phyloP scores from a whole-genome alignment of 176 grass and related monocot species.

The barley (Hordeum vulgare) region DNA sequence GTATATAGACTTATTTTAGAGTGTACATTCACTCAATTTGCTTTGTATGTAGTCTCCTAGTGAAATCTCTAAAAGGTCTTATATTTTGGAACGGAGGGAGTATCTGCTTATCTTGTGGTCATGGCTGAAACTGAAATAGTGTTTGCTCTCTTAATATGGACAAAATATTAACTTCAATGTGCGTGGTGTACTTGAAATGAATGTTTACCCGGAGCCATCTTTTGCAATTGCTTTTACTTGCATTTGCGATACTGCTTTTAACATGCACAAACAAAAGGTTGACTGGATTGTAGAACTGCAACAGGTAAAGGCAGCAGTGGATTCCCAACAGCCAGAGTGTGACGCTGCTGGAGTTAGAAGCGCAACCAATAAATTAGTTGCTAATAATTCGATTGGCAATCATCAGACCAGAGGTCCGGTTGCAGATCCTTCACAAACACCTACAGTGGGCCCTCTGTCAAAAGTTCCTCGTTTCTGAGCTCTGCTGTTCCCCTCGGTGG shows the following conservation, averaged over 20 bases:
- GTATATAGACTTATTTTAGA: no score
- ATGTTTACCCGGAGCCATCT: background rate
- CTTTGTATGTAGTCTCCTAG: no score
- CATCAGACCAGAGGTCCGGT: constrained; percentile 45
- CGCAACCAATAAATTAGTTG: constrained; percentile 30
- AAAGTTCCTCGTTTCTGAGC: constrained; percentile 56
- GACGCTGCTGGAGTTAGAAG: constrained; percentile 38
- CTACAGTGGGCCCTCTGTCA: constrained; percentile 19
- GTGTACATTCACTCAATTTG: no score
- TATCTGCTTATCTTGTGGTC: background rate
- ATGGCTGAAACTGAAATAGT: background rate
- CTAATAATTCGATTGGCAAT: constrained; percentile 38
- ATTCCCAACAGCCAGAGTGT: constrained; percentile 46
- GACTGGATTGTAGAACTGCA: constrained; percentile 24
- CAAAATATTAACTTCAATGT: background rate
- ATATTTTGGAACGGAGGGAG: no score
- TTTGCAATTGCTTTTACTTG: background rate
- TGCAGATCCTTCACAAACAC: constrained; percentile 43
- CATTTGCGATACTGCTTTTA: background rate
- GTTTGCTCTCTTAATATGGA: background rate
- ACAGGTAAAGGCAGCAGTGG: constrained; percentile 48
- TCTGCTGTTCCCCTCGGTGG: background rate
- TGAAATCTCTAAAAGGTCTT: no score
- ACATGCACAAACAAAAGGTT: constrained; percentile 14
- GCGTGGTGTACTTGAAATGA: background rate